A percentile compares a stretch with the other conserved stretches of the same genome.
Evolutionary conservation across 805 yeast species (phyloP).

Genomic region (Scheffersomyces coipomensis): DNA sequence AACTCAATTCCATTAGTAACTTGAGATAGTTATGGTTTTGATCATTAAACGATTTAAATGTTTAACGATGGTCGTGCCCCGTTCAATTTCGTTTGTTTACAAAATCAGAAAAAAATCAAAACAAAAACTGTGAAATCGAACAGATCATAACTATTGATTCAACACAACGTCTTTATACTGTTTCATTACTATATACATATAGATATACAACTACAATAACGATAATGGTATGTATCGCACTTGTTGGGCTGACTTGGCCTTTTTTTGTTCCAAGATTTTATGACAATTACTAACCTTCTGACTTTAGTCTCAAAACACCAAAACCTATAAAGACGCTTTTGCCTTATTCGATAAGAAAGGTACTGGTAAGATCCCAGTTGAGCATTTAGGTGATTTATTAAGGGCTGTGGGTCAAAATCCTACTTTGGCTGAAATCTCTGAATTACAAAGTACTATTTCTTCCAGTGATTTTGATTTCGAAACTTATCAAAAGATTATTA

Average conservation of each 20-base stretch:
- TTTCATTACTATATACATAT: too few relatives aligned
- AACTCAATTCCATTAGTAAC: too few relatives aligned
- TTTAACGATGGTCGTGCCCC: neutral
- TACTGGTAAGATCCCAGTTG: slow-evolving; percentile 82
- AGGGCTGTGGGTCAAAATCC: slow-evolving; percentile 99
- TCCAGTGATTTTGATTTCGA: slow-evolving; percentile 67
- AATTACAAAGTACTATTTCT: slow-evolving; percentile 41
- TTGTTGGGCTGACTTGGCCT: too few relatives aligned
- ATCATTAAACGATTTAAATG: too few relatives aligned
- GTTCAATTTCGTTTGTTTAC: neutral
- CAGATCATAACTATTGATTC: too few relatives aligned
- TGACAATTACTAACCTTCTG: slow-evolving; percentile 14
- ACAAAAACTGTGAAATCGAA: too few relatives aligned
- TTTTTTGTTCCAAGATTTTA: slow-evolving; percentile 1
- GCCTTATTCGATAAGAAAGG: slow-evolving; percentile 96
- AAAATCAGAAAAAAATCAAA: neutral
- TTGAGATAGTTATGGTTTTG: too few relatives aligned
- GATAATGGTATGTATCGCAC: too few relatives aligned
- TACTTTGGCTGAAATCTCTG: slow-evolving; percentile 80
- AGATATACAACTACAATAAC: too few relatives aligned
- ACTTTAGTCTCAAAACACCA: slow-evolving; percentile 40
- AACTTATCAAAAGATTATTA: slow-evolving; percentile 70
- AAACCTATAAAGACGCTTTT: slow-evolving; percentile 82
- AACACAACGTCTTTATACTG: too few relatives aligned
- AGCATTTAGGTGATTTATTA: slow-evolving; percentile 85